Evolutionary conservation across 2,329 filamentous ascomycete genomes (phyloP).

Genomic region (Fusarium chaquense): DNA sequence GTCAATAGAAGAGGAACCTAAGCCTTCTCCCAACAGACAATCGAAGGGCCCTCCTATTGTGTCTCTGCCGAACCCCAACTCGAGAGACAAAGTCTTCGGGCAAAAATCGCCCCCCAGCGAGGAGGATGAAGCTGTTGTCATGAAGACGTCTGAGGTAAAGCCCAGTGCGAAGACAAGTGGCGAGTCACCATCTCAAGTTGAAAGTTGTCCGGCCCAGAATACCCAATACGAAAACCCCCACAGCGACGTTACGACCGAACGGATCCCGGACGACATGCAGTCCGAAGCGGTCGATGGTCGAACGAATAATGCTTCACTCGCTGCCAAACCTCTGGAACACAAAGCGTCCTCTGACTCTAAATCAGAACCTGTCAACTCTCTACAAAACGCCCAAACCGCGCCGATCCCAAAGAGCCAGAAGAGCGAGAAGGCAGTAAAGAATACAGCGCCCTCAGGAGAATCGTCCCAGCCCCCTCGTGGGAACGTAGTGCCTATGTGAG

Average conservation of each 20-base stretch:
- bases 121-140: slow-evolving; percentile 58
- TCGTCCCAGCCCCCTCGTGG: slow-evolving; percentile 22
- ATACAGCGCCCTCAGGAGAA: slow-evolving; percentile 8
- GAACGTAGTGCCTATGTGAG: slow-evolving; percentile 40
- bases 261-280: not conserved
- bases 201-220: slow-evolving; percentile 27
- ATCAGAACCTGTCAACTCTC: not conserved
- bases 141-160: slow-evolving; percentile 43
- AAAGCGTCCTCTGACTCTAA: not conserved
- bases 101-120: slow-evolving; percentile 49
- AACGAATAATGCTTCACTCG: not conserved
- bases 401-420: slow-evolving; percentile 4
- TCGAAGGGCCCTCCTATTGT: slow-evolving; percentile 32
- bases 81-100: slow-evolving; percentile 29
- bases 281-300: slow-evolving; percentile 5
- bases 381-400: not conserved
- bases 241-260: not conserved
- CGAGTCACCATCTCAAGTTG: slow-evolving; percentile 27
- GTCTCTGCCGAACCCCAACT: slow-evolving; percentile 43
- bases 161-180: slow-evolving; percentile 28
- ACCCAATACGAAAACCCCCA: slow-evolving; percentile 5
- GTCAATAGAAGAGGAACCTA: slow-evolving; percentile 61
- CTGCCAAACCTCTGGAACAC: slow-evolving; percentile 7
- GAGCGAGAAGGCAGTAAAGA: slow-evolving; percentile 9
- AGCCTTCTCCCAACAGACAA: slow-evolving; percentile 30